These are phyloP conservation scores for Globisporangium camurandrum DNA, from an alignment of 352 stramenopile genomes.

Conservation along the genomic window DNA sequence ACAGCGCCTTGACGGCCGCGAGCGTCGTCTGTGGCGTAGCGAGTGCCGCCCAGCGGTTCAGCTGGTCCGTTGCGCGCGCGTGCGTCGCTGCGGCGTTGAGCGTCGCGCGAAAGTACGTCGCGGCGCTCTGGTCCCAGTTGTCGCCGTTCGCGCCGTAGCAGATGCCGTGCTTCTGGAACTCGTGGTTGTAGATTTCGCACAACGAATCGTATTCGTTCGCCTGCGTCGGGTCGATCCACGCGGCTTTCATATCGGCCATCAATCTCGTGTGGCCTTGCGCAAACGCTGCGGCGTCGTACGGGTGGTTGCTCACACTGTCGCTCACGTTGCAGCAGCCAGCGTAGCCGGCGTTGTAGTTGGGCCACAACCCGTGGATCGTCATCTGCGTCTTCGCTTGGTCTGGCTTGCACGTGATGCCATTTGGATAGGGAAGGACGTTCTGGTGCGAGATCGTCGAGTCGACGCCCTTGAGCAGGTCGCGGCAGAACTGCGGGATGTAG, in stretches of 20 bases:
- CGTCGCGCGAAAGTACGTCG: constrained; percentile 62
- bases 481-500: constrained; percentile 77
- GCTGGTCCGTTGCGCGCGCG: constrained; percentile 32
- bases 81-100: constrained; percentile 38
- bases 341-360: constrained; percentile 73
- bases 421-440: constrained; percentile 62
- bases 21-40: constrained; percentile 20
- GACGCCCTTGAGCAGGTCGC: constrained; percentile 58
- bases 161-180: constrained; percentile 84
- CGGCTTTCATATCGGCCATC: constrained; percentile 41
- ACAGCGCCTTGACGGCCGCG: constrained; percentile 35
- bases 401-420: constrained; percentile 36
- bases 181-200: constrained; percentile 82
- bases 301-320: constrained; percentile 44
- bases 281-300: constrained; percentile 43
- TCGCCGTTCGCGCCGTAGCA: constrained; percentile 67
- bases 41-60: constrained; percentile 42
- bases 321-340: constrained; percentile 63
- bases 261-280: constrained; percentile 32
- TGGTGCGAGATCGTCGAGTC: constrained; percentile 77
- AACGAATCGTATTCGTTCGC: constrained; percentile 50
- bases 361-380: constrained; percentile 73
- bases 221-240: constrained; percentile 65
- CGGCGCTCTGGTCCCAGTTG: constrained; percentile 48
- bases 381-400: constrained; percentile 35